These are phyloP conservation scores for Arachis stenosperma DNA, from an alignment of 306 rosid species.

Conservation along the genomic window DNA sequence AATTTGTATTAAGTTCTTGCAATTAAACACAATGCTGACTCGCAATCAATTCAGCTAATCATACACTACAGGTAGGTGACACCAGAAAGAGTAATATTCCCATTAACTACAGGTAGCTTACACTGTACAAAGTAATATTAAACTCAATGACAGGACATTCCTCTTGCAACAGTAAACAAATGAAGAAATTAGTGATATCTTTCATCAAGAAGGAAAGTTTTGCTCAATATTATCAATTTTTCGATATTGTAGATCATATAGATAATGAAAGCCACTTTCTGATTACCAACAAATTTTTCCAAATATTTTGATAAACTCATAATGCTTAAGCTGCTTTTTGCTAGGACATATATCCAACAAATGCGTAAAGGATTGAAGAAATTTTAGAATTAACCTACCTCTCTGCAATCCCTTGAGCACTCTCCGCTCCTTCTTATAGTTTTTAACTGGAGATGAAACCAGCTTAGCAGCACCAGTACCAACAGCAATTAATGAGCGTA, in stretches of 20 bases:
- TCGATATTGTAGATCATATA: slow-evolving; percentile 7
- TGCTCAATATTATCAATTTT: neutral
- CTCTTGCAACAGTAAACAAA: slow-evolving; percentile 14
- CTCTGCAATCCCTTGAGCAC: slow-evolving; percentile 97
- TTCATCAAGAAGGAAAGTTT: slow-evolving; percentile 3
- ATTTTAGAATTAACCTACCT: slow-evolving; percentile 56
- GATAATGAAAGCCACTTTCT: slow-evolving; percentile 10
- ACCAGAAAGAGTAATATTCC: neutral
- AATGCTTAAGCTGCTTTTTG: slow-evolving; percentile 31
- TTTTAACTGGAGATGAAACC: slow-evolving; percentile 90
- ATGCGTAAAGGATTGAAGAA: slow-evolving; percentile 24
- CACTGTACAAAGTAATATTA: slow-evolving; percentile 1
- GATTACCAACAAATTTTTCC: slow-evolving; percentile 23
- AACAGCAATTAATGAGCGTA: slow-evolving; percentile 81
- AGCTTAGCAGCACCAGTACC: slow-evolving; percentile 87
- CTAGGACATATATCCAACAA: neutral
- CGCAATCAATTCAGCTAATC: slow-evolving; percentile 1
- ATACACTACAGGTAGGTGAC: neutral
- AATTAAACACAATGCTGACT: slow-evolving; percentile 12
- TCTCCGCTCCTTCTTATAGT: slow-evolving; percentile 87
- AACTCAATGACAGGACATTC: slow-evolving; percentile 6
- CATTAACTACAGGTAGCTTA: slow-evolving; percentile 29
- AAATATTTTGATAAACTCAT: slow-evolving; percentile 19
- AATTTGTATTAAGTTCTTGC: neutral
- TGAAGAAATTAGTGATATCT: slow-evolving; percentile 9